Conservation (phyloP, 305 asterid species). For the Striga hermonthica region DNA sequence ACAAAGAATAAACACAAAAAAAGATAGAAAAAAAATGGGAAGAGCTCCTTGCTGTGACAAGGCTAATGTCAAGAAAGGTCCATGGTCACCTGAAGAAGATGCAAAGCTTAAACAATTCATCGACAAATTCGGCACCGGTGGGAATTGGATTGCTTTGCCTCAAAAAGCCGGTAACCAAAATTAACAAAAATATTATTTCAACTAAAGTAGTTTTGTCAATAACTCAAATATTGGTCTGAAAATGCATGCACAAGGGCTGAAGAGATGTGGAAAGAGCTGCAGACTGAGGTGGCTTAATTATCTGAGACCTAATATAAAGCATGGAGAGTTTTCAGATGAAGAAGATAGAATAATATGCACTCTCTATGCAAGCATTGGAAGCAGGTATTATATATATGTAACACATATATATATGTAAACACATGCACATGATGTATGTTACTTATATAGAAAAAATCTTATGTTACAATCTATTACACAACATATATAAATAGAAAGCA, state of each 20-base stretch:
- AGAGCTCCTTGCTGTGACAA: slow-evolving; percentile 96
- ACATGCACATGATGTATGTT: too few relatives aligned
- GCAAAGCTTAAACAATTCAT: slow-evolving; percentile 77
- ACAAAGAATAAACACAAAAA: background rate
- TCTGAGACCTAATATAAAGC: slow-evolving; percentile 59
- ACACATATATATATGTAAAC: background rate
- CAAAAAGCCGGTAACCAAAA: slow-evolving; percentile 68
- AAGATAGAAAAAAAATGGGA: slow-evolving; percentile 47
- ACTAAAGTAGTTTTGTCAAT: too few relatives aligned
- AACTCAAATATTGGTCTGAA: too few relatives aligned
- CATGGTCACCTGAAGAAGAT: slow-evolving; percentile 97
- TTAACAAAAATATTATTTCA: background rate
- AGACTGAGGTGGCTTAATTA: slow-evolving; percentile 54
- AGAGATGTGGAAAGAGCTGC: slow-evolving; percentile 61
- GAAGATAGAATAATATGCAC: slow-evolving; percentile 60
- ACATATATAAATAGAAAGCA: background rate
- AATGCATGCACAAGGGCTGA: slow-evolving; percentile 47
- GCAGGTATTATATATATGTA: too few relatives aligned
- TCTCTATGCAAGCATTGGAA: slow-evolving; percentile 59
- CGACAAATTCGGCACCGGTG: slow-evolving; percentile 70
- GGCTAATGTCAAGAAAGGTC: slow-evolving; percentile 87
- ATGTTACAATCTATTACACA: background rate
- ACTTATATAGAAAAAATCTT: too few relatives aligned
- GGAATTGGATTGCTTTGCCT: slow-evolving; percentile 85
- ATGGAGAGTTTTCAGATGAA: slow-evolving; percentile 65